Base-by-base conservation (phyloP, 2,329 filamentous ascomycete genomes). In the Plenodomus biglobosus region DNA sequence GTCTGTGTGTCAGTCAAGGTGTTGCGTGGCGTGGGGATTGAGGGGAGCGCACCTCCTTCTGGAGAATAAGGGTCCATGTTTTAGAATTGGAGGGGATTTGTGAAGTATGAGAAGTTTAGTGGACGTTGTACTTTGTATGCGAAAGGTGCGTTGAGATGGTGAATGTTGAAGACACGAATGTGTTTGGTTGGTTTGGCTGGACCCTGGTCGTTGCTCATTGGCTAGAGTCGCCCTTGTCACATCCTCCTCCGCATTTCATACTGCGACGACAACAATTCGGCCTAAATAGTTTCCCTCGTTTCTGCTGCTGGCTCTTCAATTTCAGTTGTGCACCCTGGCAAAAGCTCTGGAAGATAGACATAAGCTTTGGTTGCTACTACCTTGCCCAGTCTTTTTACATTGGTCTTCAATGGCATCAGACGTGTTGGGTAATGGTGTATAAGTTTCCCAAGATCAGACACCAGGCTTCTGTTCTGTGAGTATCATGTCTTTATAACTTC, bases 21-120 rank as follows among this genome's bases (percentile, higher is more conserved):
- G 16, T 30, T 13, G 16, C 37, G 20, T 37, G 21, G 27, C 44
- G 16, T 4, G 22, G 16, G 13, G 42, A 40, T 24, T 30, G 27
- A 41, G 44, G 24, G 17, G 34, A 45, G 50, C 72, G 57, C 71
- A 81, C 81, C 81, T 73, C 82, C 82, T 73, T 85, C 83, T 58
- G 81, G 75, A 49, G 81, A 83, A 68, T 85, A 86, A 39, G 83
- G 83, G 72, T 86, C 83, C 61, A 65, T 75, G 27, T 15, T 58
- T 50, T 41, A 27, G 32, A 24, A 7, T 18, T 30, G 37, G 7
- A 15, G 15, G 15, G 13, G 27, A 24, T 24, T 32, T 3, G 11
- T 15, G 27, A 32, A 11, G 27, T 7, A 3, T 10, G 8, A 3
- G 13, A 10, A 32, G 22, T 11, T 24, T 24, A 24, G 22, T 24